Evolutionary conservation across 371 early-diverging fungal species (phyloP), one percentile per base, ranked within the genome.

Genomic region (Apophysomyces variabilis): DNA sequence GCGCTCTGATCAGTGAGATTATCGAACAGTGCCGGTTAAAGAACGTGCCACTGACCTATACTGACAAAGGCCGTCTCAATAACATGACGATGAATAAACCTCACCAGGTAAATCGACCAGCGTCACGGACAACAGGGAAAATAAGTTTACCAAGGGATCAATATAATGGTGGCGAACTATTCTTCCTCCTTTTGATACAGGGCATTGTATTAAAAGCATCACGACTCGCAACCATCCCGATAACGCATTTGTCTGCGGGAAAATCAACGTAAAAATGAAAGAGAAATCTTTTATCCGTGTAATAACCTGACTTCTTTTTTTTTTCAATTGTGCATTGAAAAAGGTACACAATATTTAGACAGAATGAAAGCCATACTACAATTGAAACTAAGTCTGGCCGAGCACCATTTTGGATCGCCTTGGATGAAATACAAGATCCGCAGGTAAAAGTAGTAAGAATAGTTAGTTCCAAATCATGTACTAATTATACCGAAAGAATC

Each of bases 391-490:
- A 50, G 16, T 9, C 54, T 50, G 9, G 21, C 7, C 38, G 64
- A 7, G n/a, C 63, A 5, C 80, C 79, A 0, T 69, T 84, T 32
- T 84, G 84, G 84, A 65, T 84, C 35, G 87, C 87, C 0, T 64
- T 90, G 35, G 90, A 90, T 72, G 79, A 85, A 68, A 75, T 90
- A 1, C 82, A 84, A 61, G 90, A 90, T 71, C 90, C 89, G 21
- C 87, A 87, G 68, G 85, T 85, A 76, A 57, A 50, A n/a, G 3
- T 36, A 7, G 7, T 43, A 50, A 16, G 12, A 7, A 18, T n/a
- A 21, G 54, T 21, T 21, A 26, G 21, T 50, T 21, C 16, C 46
- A 45, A 26, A 3, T 26, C 46, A 13, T 45, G 46, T 45, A 45
- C 1, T 45, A 6, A 16, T 11, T 13, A 41, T 41, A 13, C 8